These are phyloP conservation scores for Pythium periplocum DNA, from an alignment of 352 stramenopile genomes.

Conservation along the genomic window DNA sequence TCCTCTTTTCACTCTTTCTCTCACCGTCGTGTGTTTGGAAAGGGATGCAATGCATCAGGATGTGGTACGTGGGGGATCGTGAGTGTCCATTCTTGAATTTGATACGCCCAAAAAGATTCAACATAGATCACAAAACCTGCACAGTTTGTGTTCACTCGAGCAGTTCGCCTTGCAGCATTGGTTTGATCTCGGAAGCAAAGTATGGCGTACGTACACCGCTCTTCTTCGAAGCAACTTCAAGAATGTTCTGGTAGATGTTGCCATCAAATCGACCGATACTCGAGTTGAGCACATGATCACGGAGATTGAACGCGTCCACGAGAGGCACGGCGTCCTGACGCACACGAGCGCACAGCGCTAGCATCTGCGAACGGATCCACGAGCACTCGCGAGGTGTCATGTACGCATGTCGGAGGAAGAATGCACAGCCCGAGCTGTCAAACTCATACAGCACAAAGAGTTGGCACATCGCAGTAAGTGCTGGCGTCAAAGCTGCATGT, in stretches of 20 bases:
- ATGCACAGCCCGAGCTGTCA: conserved; percentile 34
- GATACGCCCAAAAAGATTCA: no score
- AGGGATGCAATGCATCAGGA: no score
- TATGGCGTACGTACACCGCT: conserved; percentile 39
- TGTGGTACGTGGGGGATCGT: no score
- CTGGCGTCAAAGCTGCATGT: conserved; percentile 30
- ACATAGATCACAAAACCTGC: no score
- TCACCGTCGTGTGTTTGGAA: no score
- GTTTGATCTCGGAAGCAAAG: conserved; percentile 51
- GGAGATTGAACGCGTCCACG: conserved; percentile 72
- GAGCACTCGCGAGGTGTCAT: conserved; percentile 46
- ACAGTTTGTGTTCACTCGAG: conserved; percentile 16
- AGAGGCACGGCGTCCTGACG: conserved; percentile 61
- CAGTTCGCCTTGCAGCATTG: conserved; percentile 46
- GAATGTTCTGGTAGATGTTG: conserved; percentile 66
- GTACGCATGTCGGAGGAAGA: conserved; percentile 58
- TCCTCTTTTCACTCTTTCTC: no score
- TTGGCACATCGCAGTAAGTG: conserved; percentile 55
- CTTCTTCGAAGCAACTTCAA: conserved; percentile 35
- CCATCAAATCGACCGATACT: conserved; percentile 55
- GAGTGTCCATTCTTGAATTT: no score
- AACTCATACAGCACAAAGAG: conserved; percentile 78
- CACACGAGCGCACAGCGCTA: conserved; percentile 37
- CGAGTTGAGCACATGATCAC: conserved; percentile 67
- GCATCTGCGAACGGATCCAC: conserved; percentile 36